phyloP scores from a whole-genome alignment of 2,329 filamentous ascomycete species.

The Aspergillus felis region DNA sequence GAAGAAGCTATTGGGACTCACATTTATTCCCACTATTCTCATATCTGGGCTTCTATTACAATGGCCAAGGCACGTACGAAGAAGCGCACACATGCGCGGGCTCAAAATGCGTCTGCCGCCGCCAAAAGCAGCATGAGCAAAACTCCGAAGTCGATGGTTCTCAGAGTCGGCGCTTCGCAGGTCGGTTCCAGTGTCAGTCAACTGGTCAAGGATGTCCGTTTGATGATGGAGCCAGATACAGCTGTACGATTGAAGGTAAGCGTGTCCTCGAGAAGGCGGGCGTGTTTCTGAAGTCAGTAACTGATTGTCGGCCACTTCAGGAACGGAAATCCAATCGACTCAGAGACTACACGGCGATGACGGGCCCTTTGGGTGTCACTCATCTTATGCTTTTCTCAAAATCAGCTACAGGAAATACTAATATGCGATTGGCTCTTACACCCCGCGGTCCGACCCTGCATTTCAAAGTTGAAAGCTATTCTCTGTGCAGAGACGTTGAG shows the following conservation, averaged over 20 bases:
- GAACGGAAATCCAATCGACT: constrained; percentile 85
- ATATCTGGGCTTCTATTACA: constrained; percentile 3
- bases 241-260: constrained; percentile 73
- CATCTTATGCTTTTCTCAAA: constrained; percentile 92
- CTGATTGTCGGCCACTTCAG: constrained; percentile 21
- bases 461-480: constrained; percentile 93
- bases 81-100: constrained; percentile 79
- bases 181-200: constrained; percentile 89
- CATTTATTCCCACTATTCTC: constrained; percentile 3
- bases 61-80: constrained; percentile 83
- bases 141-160: constrained; percentile 94
- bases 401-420: constrained; percentile 85
- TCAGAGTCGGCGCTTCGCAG: constrained; percentile 90
- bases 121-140: constrained; percentile 55
- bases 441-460: constrained; percentile 89
- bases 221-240: constrained; percentile 94
- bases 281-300: neutral
- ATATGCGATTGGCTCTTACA: constrained; percentile 79
- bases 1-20: constrained; percentile 4
- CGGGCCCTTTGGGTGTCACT: constrained; percentile 85
- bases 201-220: constrained; percentile 82
- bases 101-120: constrained; percentile 52
- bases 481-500: constrained; percentile 84
- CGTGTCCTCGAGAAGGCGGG: neutral
- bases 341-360: constrained; percentile 92